Evolutionary conservation across 148 eudicot genomes (phyloP).

Genomic region (Chenopodium formosanum): DNA sequence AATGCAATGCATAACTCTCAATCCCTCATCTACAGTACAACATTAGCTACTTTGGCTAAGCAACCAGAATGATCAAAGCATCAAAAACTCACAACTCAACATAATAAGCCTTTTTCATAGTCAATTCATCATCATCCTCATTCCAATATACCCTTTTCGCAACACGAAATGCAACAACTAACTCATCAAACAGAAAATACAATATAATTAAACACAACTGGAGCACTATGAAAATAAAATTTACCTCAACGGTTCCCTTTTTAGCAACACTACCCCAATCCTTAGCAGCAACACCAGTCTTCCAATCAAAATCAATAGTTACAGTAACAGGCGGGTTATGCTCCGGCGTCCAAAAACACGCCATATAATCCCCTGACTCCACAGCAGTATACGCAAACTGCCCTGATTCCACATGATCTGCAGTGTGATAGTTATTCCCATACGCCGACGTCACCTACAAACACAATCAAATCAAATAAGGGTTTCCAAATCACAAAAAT

Average conservation of each 20-base stretch:
- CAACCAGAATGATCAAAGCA: background rate
- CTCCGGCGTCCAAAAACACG: slow-evolving; percentile 73
- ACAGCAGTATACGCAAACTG: slow-evolving; percentile 80
- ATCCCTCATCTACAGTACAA: no score
- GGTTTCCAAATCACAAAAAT: background rate
- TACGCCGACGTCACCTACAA: slow-evolving; percentile 62
- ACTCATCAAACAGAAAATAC: background rate
- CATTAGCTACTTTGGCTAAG: background rate
- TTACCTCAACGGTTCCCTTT: slow-evolving; percentile 80
- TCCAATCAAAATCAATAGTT: slow-evolving; percentile 88
- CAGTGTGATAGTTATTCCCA: slow-evolving; percentile 64
- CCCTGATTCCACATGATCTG: slow-evolving; percentile 65
- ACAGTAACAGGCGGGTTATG: slow-evolving; percentile 55
- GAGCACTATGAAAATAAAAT: slow-evolving; percentile 19
- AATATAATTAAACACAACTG: background rate
- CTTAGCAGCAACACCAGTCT: slow-evolving; percentile 81
- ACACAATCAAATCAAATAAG: slow-evolving; percentile 4
- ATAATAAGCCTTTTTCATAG: background rate
- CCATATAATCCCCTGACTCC: slow-evolving; percentile 80
- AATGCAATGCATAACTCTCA: no score
- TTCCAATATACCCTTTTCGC: background rate
- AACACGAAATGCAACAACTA: background rate
- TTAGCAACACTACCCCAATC: slow-evolving; percentile 89
- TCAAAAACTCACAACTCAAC: no score
- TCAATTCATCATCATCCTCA: background rate